A percentile compares a stretch with the other conserved stretches of the same genome.
phyloP scores from a whole-genome alignment of 768 basidiomycete species.

The Lactifluus pinguis region DNA sequence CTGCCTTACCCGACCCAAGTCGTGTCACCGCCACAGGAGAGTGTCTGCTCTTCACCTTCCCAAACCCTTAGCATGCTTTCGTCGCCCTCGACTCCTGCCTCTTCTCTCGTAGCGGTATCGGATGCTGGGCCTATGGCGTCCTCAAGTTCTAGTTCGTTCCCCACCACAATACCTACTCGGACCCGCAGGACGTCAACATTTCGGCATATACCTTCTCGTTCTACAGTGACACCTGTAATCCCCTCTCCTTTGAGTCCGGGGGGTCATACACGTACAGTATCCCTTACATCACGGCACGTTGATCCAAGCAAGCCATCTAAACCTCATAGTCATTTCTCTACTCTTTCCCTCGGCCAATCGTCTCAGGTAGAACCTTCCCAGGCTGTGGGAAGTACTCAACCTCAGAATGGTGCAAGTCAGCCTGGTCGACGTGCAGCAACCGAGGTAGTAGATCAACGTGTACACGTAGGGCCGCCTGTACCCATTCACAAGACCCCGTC shows the following conservation, averaged over 20 bases:
- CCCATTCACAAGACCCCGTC: slow-evolving; percentile 14
- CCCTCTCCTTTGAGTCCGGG: slow-evolving; percentile 31
- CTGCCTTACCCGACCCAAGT: not conserved
- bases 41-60: not conserved
- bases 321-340: slow-evolving; percentile 16
- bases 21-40: not conserved
- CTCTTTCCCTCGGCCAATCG: slow-evolving; percentile 12
- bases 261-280: slow-evolving; percentile 17
- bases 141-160: slow-evolving; percentile 1
- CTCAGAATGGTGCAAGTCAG: not conserved
- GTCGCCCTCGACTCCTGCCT: not conserved
- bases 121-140: not conserved
- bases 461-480: not conserved
- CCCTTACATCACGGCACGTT: slow-evolving; percentile 18
- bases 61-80: not conserved
- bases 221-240: slow-evolving; percentile 22
- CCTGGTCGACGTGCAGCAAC: not conserved
- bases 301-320: slow-evolving; percentile 8
- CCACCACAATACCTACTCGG: slow-evolving; percentile 18
- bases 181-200: slow-evolving; percentile 43
- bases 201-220: slow-evolving; percentile 38
- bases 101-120: not conserved
- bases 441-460: not conserved
- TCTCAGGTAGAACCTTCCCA: slow-evolving; percentile 5
- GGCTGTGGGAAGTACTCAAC: not conserved